Evolutionary conservation across 768 basidiomycete genomes (phyloP), one percentile per base, ranked within the genome.

Genomic region (Lanmaoa rubissima): DNA sequence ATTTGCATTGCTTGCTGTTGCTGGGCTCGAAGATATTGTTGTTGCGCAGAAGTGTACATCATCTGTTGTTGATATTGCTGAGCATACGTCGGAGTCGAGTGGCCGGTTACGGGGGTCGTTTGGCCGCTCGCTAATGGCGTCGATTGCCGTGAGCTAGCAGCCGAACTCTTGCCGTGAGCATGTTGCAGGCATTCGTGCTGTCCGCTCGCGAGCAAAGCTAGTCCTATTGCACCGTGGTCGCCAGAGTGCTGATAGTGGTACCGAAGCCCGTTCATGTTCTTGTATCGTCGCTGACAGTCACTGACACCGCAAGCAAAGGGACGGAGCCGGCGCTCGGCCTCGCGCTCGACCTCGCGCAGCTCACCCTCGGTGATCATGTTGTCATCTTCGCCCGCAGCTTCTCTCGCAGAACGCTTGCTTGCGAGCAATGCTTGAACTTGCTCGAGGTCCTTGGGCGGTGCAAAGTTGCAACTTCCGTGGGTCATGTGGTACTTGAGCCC

Each of bases 241-340:
- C 95, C 96, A 21, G 90, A 90, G 73, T 98, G 96, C 72, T 94
- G 90, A 69, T 98, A 98, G 74, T 98, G 96, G 61, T 98, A 98
- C 66, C 91, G 75, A 59, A 98, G 76, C 0, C 96, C 96, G 72
- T 98, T 98, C 94, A 98, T 96, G 69, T 99, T 98, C 82, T 98
- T 94, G 77, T 98, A 98, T 67, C 95, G 74, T 67, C 95, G 82
- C 69, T 82, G 80, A 65, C 90, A 92, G 61, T 91, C 89, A 19
- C 90, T 90, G 6, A 95, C 89, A 7, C 91, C 88, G 63, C 94
- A 98, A 0, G 91, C 90, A 68, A 90, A 98, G 4, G 94, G 94
- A 39, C 91, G 76, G 51, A 91, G 74, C 12, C 89, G 76, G 55
- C 86, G 80, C 75, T 95, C 93, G 0, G 92, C 93, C 73, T 96